A percentile compares a stretch with the other conserved stretches of the same genome.
phyloP scores from a whole-genome alignment of 257 asterid species.

The Handroanthus guayacan region DNA sequence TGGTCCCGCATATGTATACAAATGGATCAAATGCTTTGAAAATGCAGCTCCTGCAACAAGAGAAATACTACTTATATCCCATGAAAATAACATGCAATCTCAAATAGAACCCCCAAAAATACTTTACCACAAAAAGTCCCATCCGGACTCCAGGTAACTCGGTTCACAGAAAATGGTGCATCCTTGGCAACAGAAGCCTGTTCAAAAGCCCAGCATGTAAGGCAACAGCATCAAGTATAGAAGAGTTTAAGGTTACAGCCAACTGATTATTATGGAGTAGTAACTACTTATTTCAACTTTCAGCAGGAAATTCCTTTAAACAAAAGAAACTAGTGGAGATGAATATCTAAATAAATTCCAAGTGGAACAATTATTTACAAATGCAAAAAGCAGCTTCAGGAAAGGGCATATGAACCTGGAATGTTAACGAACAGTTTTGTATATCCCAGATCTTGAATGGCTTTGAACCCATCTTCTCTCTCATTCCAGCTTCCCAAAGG shows the following conservation, averaged over 20 bases:
- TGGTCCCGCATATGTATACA: constrained; percentile 83
- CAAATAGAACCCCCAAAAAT: constrained; percentile 20
- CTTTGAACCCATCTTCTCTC: constrained; percentile 83
- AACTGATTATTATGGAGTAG: constrained; percentile 20
- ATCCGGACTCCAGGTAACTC: constrained; percentile 97
- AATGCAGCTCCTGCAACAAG: constrained; percentile 89
- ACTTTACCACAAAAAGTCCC: constrained; percentile 83
- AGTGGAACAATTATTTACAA: background rate
- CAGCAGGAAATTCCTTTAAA: constrained; percentile 1
- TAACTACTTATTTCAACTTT: constrained; percentile 15
- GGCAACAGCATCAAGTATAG: constrained; percentile 21
- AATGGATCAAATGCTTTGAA: constrained; percentile 88
- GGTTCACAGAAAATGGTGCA: constrained; percentile 80
- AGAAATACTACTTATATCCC: constrained; percentile 33
- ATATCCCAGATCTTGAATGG: constrained; percentile 93
- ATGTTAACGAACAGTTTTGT: constrained; percentile 67
- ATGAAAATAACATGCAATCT: constrained; percentile 27
- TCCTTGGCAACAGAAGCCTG: constrained; percentile 94
- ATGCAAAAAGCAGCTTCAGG: constrained; percentile 11
- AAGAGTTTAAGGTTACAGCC: constrained; percentile 4
- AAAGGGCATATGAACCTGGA: constrained; percentile 64
- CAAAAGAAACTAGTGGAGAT: constrained; percentile 11
- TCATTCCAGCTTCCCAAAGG: constrained; percentile 87
- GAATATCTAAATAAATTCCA: background rate
- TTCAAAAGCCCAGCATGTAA: constrained; percentile 44